Conservation (phyloP, 768 basidiomycete species). For the Tephrocybe sp. region DNA sequence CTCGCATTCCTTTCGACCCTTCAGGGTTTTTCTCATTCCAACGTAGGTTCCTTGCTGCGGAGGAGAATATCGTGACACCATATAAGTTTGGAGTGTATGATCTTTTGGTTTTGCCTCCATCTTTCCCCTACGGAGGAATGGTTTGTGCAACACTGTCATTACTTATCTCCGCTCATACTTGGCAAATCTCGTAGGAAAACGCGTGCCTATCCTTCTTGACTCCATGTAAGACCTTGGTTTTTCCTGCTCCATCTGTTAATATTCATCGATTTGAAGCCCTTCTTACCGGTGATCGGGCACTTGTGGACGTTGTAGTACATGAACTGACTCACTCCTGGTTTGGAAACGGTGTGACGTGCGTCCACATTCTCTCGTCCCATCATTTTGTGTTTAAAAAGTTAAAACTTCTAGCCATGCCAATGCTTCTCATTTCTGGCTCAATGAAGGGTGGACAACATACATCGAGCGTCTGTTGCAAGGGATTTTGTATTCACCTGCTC, state of each 20-base stretch:
- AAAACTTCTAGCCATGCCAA: conserved; percentile 51
- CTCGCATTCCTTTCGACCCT: neutral
- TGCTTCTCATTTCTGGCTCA: conserved; percentile 82
- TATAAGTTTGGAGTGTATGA: conserved; percentile 90
- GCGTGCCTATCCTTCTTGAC: conserved; percentile 85
- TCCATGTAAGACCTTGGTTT: conserved; percentile 55
- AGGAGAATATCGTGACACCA: conserved; percentile 67
- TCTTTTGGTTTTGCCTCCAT: conserved; percentile 80
- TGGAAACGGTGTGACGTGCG: conserved; percentile 79
- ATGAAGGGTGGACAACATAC: conserved; percentile 93
- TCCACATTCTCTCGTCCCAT: conserved; percentile 1
- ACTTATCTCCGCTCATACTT: neutral
- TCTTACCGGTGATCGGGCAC: conserved; percentile 78
- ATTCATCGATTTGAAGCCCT: conserved; percentile 46
- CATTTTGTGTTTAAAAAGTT: neutral
- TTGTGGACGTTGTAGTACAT: conserved; percentile 88
- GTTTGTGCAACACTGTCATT: conserved; percentile 30
- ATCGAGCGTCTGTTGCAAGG: conserved; percentile 79
- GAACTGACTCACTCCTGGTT: conserved; percentile 88
- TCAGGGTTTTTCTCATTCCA: neutral
- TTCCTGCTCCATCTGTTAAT: neutral
- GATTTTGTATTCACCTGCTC: conserved; percentile 67
- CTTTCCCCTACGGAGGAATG: conserved; percentile 93
- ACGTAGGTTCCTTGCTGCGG: conserved; percentile 66
- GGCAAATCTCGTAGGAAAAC: conserved; percentile 66